Evolutionary conservation across 108 stramenopile genomes (phyloP).

Genomic region (Mayamaea pseudoterrestris): DNA sequence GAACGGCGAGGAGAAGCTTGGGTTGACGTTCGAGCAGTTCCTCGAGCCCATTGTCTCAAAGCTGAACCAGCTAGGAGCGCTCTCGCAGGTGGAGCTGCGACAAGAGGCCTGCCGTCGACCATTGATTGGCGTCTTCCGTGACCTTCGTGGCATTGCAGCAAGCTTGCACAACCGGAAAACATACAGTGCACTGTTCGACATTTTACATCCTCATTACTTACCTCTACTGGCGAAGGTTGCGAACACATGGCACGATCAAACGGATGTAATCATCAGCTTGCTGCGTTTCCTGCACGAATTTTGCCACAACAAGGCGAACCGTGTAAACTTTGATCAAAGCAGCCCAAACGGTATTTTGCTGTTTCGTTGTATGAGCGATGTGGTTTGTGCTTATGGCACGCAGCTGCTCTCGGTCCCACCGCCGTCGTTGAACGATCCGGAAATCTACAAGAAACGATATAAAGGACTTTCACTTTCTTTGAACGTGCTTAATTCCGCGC

Average conservation of each 20-base stretch:
- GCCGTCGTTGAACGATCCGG: slow-evolving; percentile 34
- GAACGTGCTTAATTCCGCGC: slow-evolving; percentile 82
- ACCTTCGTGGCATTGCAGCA: slow-evolving; percentile 84
- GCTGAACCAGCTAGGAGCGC: slow-evolving; percentile 49
- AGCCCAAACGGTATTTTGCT: slow-evolving; percentile 96
- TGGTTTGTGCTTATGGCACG: slow-evolving; percentile 85
- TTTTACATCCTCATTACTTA: slow-evolving; percentile 82
- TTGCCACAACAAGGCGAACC: slow-evolving; percentile 94
- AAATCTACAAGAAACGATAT: slow-evolving; percentile 87
- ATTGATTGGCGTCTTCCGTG: slow-evolving; percentile 88
- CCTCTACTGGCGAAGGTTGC: slow-evolving; percentile 80
- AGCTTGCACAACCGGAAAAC: slow-evolving; percentile 90
- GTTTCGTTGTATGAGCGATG: slow-evolving; percentile 88
- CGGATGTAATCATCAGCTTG: slow-evolving; percentile 86
- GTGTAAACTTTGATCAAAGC: slow-evolving; percentile 95
- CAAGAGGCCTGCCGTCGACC: slow-evolving; percentile 60
- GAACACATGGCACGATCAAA: slow-evolving; percentile 89
- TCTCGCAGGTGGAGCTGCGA: slow-evolving; percentile 52
- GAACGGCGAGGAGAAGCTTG: slow-evolving; percentile 77
- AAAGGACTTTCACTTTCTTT: slow-evolving; percentile 85
- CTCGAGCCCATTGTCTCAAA: slow-evolving; percentile 81
- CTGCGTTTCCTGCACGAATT: slow-evolving; percentile 94
- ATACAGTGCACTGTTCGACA: slow-evolving; percentile 87
- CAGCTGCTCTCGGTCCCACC: slow-evolving; percentile 44
- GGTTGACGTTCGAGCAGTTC: slow-evolving; percentile 86